Conservation (phyloP, 148 eudicot species). For the Vaccinium macrocarpon region DNA sequence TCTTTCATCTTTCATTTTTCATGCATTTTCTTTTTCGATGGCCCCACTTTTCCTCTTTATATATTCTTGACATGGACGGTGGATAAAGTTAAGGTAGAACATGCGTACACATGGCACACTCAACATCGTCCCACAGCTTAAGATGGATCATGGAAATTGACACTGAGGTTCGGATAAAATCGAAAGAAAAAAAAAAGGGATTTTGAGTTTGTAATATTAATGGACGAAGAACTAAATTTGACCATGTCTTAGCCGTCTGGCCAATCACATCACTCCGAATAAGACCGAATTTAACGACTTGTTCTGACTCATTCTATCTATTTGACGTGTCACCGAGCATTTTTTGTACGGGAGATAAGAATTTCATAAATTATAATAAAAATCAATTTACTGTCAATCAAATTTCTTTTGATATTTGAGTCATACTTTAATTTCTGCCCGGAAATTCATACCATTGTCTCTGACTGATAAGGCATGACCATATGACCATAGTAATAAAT, state of each 20-base stretch:
- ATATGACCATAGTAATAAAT: not conserved
- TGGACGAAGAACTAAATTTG: not conserved
- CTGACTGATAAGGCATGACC: not conserved
- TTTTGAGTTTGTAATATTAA: not conserved
- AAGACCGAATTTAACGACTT: no score
- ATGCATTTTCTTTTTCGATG: not conserved
- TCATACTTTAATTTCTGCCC: no score
- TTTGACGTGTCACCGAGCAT: no score
- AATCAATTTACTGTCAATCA: no score
- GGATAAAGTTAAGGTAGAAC: not conserved
- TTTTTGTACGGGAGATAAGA: no score
- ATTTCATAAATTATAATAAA: no score
- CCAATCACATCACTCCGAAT: no score
- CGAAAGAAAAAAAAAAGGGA: not conserved
- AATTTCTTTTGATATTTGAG: no score
- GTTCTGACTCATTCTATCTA: no score
- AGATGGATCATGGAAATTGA: not conserved
- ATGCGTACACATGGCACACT: not conserved
- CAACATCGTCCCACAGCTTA: not conserved
- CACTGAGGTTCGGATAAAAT: not conserved
- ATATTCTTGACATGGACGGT: not conserved
- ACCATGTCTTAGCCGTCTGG: not conserved
- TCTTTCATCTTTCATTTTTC: not conserved
- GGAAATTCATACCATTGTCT: not conserved
- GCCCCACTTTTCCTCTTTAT: not conserved